Base-by-base conservation (phyloP, 2,329 filamentous ascomycete genomes). In the Trichoderma sp. region DNA sequence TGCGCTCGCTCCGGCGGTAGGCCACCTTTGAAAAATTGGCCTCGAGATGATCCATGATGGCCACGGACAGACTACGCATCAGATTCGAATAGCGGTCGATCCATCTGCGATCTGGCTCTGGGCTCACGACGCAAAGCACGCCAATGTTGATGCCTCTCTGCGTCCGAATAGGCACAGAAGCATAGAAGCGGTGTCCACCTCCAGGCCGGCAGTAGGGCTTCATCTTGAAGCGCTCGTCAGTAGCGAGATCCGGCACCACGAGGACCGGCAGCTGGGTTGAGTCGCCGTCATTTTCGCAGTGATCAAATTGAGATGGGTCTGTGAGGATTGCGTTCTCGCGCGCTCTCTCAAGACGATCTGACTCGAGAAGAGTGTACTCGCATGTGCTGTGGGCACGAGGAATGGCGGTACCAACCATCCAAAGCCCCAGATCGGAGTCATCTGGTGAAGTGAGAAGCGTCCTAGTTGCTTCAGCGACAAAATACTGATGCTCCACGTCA, bases 391-490 rank as follows among this genome's bases (percentile, higher is more conserved):
- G 75, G 31, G 63, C 16, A 11, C 79, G 77, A 9, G 80, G 79
- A n/a, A 81, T 79, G 29, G 77, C 77, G 2, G 74, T 76, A 29
- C 79, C 79, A 38, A 78, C 79, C 27, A 79, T 76, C 69, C 66
- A 76, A 8, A 80, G 77, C n/a, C 35, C 59, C 6, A 41, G n/a
- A 60, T 50, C 56, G 12, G 29, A 41, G 62, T 53, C 50, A 53
- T 63, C 53, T 76, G 72, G 75, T 16, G 59, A 35, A 12, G 87
- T 77, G 1, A 83, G 83, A 18, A 85, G 78, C 3, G 81, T 81
- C 4, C 81, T 82, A 3, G 86, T 86, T 7, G 86, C 85, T 76
- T 89, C 87, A 65, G 87, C 86, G 24, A 89, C 80, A 31, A 88
- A 80, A 72, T 88, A 83, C 76, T 89, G 86, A 71, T 83, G 79